Conservation (phyloP, 2,329 filamentous ascomycete species). For the Orbilia oligospora region DNA sequence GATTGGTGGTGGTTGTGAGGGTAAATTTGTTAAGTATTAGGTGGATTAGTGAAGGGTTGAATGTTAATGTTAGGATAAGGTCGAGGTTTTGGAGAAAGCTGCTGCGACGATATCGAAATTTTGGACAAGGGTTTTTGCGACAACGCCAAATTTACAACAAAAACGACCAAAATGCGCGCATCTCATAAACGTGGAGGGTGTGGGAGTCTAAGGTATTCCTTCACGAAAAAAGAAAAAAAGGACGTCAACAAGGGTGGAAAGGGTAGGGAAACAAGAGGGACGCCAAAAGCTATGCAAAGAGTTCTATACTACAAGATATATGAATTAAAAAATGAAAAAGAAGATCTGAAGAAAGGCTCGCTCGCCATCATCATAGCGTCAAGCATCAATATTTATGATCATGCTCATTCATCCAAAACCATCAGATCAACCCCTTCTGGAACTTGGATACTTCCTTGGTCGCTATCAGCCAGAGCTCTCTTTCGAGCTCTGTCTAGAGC, state of each 20-base stretch:
- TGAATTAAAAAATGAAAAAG: neutral
- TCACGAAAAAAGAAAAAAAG: no score
- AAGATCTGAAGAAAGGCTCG: neutral
- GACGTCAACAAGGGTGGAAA: no score
- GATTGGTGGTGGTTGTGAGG: neutral
- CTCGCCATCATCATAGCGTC: neutral
- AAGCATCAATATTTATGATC: neutral
- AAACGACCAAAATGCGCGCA: neutral
- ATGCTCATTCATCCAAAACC: conserved; percentile 23
- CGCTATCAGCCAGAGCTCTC: neutral
- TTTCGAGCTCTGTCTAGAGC: neutral
- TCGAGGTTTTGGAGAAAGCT: conserved; percentile 17
- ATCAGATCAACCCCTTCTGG: conserved; percentile 18
- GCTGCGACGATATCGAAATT: conserved; percentile 30
- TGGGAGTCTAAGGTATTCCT: no score
- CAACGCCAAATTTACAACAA: conserved; percentile 52
- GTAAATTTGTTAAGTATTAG: neutral
- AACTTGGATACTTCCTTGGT: neutral
- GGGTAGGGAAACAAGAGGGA: neutral
- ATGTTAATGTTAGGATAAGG: neutral
- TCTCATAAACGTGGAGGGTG: no score
- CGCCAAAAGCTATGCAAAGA: conserved; percentile 32
- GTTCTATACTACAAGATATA: neutral
- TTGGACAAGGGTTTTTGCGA: conserved; percentile 44
- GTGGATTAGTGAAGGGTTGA: conserved; percentile 9